Conservation (phyloP, 768 basidiomycete species). For the Holtermannia corniformis region DNA sequence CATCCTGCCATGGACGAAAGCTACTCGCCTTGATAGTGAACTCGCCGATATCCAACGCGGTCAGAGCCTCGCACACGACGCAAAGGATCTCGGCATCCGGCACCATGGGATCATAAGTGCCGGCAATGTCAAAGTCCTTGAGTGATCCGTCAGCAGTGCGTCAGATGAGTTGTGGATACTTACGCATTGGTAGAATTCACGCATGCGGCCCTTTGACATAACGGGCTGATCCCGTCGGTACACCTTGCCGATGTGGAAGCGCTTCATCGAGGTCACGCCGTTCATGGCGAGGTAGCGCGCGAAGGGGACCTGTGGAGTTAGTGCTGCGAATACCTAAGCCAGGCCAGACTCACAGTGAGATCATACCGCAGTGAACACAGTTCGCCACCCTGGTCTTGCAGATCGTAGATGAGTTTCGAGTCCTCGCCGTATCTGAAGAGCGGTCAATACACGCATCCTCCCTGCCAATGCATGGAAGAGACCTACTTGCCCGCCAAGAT, state of each 20-base stretch:
- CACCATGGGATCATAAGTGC: constrained; percentile 90
- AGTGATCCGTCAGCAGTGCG: neutral
- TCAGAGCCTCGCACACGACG: constrained; percentile 68
- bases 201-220: constrained; percentile 96
- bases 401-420: constrained; percentile 91
- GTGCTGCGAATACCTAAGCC: neutral
- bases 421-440: constrained; percentile 86
- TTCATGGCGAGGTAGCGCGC: constrained; percentile 93
- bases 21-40: constrained; percentile 74
- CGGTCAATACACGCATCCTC: neutral
- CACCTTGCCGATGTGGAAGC: constrained; percentile 99
- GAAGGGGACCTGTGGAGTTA: constrained; percentile 56
- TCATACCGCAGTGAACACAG: constrained; percentile 90
- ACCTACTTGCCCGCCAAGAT: constrained; percentile 77
- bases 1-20: neutral
- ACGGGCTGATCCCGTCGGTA: constrained; percentile 93
- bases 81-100: constrained; percentile 87
- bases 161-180: constrained; percentile 34
- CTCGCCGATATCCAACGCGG: constrained; percentile 79
- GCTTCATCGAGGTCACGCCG: constrained; percentile 61
- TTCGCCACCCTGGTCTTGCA: constrained; percentile 96
- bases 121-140: constrained; percentile 95
- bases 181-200: constrained; percentile 96
- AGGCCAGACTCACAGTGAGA: constrained; percentile 57
- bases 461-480: too few species aligned